These are phyloP conservation scores for Naumovozyma castellii DNA, from an alignment of 805 yeast genomes.

Conservation along the genomic window DNA sequence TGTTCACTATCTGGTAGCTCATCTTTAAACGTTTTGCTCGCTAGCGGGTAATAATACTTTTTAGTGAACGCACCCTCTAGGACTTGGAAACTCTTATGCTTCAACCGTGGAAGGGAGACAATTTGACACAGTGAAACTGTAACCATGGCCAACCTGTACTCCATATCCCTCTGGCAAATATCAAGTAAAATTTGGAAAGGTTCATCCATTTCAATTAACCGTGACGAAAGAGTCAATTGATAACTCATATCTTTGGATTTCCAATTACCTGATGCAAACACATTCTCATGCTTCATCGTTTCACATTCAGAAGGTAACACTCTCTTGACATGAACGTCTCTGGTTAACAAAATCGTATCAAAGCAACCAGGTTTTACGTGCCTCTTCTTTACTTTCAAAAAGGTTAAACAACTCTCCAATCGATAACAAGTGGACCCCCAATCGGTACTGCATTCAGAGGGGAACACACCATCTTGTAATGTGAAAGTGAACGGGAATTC, in stretches of 20 bases:
- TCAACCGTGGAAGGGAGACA: conserved; percentile 12
- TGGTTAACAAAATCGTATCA: conserved; percentile 12
- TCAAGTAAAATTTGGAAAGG: conserved; percentile 8
- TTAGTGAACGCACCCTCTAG: background rate
- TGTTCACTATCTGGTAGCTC: background rate
- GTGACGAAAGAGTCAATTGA: conserved; percentile 7
- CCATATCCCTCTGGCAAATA: conserved; percentile 3
- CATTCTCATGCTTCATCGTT: conserved; percentile 7
- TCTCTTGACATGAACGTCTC: conserved; percentile 8
- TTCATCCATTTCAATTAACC: conserved; percentile 10
- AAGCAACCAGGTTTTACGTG: conserved; percentile 1
- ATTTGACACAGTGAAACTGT: conserved; percentile 9
- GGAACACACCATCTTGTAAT: conserved; percentile 3
- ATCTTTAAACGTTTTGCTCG: background rate
- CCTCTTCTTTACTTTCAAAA: conserved; percentile 1
- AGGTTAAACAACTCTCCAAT: conserved; percentile 5
- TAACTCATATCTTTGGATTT: conserved; percentile 5
- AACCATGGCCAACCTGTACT: conserved; percentile 3
- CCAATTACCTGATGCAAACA: conserved; percentile 5
- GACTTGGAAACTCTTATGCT: background rate
- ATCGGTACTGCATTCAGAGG: conserved; percentile 1
- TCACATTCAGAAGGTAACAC: conserved; percentile 6
- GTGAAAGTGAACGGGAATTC: conserved; percentile 13
- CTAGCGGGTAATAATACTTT: background rate
- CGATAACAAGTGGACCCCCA: conserved; percentile 5